Percentiles rank a stretch among this genome's conserved stretches.
Evolutionary conservation across 2,329 filamentous ascomycete species (phyloP).

Genomic region (Trichoderma asperellum): DNA sequence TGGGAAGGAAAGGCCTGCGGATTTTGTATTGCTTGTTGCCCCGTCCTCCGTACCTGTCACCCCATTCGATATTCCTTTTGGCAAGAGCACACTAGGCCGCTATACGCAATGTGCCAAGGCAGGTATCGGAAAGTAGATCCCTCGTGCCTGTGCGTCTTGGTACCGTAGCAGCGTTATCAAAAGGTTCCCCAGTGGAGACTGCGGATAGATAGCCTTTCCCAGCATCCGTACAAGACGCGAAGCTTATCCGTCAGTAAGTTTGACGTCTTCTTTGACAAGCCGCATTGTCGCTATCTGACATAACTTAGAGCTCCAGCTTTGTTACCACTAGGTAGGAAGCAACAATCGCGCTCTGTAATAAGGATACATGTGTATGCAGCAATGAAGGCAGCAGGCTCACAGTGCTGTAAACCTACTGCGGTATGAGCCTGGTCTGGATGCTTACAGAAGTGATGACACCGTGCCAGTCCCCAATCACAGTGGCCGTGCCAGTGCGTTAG

Average conservation of each 20-base stretch:
- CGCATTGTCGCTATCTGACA: neutral
- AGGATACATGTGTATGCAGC: neutral
- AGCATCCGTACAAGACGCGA: neutral
- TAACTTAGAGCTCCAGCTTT: neutral
- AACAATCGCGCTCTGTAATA: neutral
- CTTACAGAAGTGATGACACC: neutral
- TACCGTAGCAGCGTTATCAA: neutral
- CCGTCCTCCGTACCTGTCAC: neutral
- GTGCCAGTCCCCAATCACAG: conserved; percentile 6
- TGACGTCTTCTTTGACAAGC: neutral
- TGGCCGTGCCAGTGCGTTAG: too few relatives aligned
- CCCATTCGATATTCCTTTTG: neutral
- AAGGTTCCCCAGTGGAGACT: neutral
- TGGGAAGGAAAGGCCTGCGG: neutral
- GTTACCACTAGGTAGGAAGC: neutral
- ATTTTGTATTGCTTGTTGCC: neutral
- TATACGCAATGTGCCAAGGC: neutral
- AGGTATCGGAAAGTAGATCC: neutral
- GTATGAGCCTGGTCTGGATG: neutral
- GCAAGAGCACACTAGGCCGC: neutral
- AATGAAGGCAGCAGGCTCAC: neutral
- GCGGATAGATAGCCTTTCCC: neutral
- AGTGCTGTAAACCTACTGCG: too few relatives aligned
- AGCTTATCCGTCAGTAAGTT: neutral
- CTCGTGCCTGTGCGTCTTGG: neutral